Base-by-base conservation (phyloP, 2,329 filamentous ascomycete species). In the Sodiomyces alkalinus region DNA sequence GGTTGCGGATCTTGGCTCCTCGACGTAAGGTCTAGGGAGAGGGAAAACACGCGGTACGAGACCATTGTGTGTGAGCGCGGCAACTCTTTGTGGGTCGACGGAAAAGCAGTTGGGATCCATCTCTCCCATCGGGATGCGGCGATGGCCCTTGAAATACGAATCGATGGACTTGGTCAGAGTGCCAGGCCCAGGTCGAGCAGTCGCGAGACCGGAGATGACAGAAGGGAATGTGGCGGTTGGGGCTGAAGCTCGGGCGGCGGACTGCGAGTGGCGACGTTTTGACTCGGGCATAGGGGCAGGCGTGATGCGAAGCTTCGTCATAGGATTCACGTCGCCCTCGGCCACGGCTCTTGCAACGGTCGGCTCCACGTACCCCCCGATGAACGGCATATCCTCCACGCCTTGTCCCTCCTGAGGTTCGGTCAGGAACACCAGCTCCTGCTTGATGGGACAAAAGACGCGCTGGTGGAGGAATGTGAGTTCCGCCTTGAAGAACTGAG, bases 401-500 rank as follows among this genome's bases (percentile, higher is more conserved):
- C 74, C 68, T 14, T 83, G 49, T 4, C 69, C 69, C 5, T 65
- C 56, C 1, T 72, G 68, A 0, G 77, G 65, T 10, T 72, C 61
- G 1, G 74, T 90, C 33, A 93, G 62, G 34, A 83, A 74, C 22
- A 93, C 80, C 24, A 96, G 53, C 35, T 72, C 58, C 33, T 75
- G 63, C 22, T 67, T 63, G 20, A 63, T 58, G 0, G 87, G 85
- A 47, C 87, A 96, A 49, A 81, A 98, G 3, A 96, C 87, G 54
- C 90, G 80, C 55, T 94, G 90, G 45, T 96, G 80, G 12, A 94
- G 56, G 45, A 98, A 98, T 0, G 90, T 96, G 40, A 81, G 60
- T 51, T 98, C 90, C 0, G 90, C 90, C 47, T 87, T 76, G 35
- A 72, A 68, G 48, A 96, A 98, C 13, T 70, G 63, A 6, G 80